Base-by-base conservation (phyloP, 805 yeast species). In the Candida oleophila region DNA sequence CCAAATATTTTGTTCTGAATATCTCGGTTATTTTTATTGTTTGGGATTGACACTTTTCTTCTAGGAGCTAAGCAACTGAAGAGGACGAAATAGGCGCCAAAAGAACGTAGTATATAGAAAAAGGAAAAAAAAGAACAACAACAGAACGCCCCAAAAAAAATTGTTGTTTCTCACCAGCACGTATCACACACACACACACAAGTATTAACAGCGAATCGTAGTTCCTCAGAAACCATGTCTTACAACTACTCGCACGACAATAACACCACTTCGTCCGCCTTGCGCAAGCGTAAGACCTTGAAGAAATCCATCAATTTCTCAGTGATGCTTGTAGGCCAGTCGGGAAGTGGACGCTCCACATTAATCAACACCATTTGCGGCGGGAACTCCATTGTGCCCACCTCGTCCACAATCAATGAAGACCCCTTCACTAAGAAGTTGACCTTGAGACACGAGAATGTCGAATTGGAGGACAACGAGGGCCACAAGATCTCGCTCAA, bases 261-360 rank as follows among this genome's bases (percentile, higher is more conserved):
- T 32, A 65, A 65, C 52, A 62, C 65, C 11, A 62, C 71, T 21
- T 68, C 75, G 30, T 58, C 74, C 12, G 75, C 74, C 14, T 65
- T 73, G 53, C 66, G 77, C 46, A 87, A 87, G 70, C 81, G 87
- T 63, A 88, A 88, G 71, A 85, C 83, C 42, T 71, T 87, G 66
- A 89, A 88, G 67, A 86, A 88, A 67, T 87, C 90, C 30, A 82
- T 88, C 70, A 88, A 87, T 60, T 89, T 90, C 73, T 85, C 95
- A 19, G 64, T 87, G 49, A 84, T 90, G 92, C 83, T 88, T 34
- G 84, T 89, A 46, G 97, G 97, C 38, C 86, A 87, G 61, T 81
- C 85, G 41, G 97, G 97, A 2, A 72, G 83, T 40, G 97, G 97
- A 15, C 80, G 96, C 63, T 86, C 96, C n/a, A 90, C 96, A 3